A percentile compares a stretch with the other conserved stretches of the same genome.
Conservation (phyloP, 768 basidiomycete species). For the Suillus alpinus region DNA sequence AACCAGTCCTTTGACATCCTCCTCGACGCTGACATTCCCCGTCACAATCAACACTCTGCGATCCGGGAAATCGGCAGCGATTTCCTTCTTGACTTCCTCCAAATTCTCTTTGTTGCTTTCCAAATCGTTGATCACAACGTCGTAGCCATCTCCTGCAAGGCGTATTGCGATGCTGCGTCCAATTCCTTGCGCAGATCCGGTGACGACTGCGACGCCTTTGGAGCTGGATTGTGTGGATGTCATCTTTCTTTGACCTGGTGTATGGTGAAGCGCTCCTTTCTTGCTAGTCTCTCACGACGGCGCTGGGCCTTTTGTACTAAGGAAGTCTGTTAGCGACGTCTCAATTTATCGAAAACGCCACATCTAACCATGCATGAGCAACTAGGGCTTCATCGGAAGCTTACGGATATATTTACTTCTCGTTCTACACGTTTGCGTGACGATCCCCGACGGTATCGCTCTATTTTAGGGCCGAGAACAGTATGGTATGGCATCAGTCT, state of each 20-base stretch:
- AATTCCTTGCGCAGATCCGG: slow-evolving; percentile 31
- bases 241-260: not conserved
- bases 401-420: not conserved
- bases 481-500: not conserved
- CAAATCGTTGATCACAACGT: slow-evolving; percentile 35
- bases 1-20: slow-evolving; percentile 31
- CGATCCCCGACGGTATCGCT: not conserved
- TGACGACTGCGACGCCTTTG: slow-evolving; percentile 31
- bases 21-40: slow-evolving; percentile 28
- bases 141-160: slow-evolving; percentile 35
- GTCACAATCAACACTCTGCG: slow-evolving; percentile 9
- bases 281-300: not conserved
- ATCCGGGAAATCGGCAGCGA: slow-evolving; percentile 8
- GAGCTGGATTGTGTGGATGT: not conserved
- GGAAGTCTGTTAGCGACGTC: not conserved
- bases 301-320: not conserved
- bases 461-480: not conserved
- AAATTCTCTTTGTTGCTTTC: slow-evolving; percentile 16
- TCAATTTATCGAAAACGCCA: not conserved
- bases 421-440: not conserved
- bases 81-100: slow-evolving; percentile 14
- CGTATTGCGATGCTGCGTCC: slow-evolving; percentile 33
- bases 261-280: not conserved
- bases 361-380: not conserved
- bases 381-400: not conserved